Base-by-base conservation (phyloP, 2,329 filamentous ascomycete species). In the Aspergillus proliferans region DNA sequence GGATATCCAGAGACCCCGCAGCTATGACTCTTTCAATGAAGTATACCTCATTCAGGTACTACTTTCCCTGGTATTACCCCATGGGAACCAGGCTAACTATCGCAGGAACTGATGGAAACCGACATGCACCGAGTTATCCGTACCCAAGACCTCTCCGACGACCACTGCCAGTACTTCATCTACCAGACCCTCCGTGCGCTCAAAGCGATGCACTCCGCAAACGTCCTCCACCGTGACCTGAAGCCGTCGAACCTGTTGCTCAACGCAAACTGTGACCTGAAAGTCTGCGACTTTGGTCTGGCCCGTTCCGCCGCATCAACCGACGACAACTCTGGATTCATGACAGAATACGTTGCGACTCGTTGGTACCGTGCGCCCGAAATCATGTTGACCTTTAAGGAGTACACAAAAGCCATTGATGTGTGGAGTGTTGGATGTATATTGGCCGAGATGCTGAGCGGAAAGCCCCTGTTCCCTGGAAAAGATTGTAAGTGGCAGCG, bases 331-430 rank as follows among this genome's bases (percentile, higher is more conserved):
- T 96, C 92, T n/a, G 93, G 93, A 19, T 98, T 98, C 82, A 98
- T 98, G 93, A 98, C 93, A 14, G 93, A 98, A 94, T 98, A 98
- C 69, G 93, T 98, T 49, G 93, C 93, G 46, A 98, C 93, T 43
- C 86, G 93, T 64, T 98, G 93, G 93, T 98, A 98, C 74, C 90
- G 93, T 72, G 93, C 93, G 5, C 93, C 93, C 3, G 93, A 98
- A 71, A 98, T 98, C 71, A 98, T 98, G 93, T 86, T 98, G 76
- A 98, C 93, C 10, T 98, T 97, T 79, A 97, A 98, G 77, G 93
- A 98, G 74, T 98, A 98, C 76, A 98, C 93, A 62, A 98, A 97
- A 75, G 93, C 93, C 40, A 98, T 98, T 66, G 93, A 98, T 66
- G 91, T 98, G 9, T 98, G 93, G 93, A 96, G 91, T 63, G 93